These are phyloP conservation scores for Botryotinia calthae DNA, from an alignment of 2,329 filamentous ascomycete species.

Conservation along the genomic window DNA sequence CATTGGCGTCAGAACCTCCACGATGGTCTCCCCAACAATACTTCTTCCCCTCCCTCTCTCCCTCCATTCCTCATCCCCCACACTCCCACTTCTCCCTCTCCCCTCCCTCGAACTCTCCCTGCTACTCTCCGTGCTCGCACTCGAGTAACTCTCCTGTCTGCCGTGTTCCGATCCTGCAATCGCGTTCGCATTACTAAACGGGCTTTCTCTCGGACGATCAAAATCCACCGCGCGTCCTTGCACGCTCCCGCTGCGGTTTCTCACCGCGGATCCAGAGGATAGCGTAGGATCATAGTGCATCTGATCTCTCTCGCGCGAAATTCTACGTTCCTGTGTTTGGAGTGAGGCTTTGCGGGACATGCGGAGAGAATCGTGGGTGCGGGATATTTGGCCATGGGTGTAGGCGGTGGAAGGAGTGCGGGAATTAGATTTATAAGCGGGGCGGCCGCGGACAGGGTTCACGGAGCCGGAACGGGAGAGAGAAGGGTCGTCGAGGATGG, in stretches of 20 bases:
- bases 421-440: neutral
- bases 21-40: neutral
- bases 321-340: neutral
- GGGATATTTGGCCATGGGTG: neutral
- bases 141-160: neutral
- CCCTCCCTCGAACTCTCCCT: neutral
- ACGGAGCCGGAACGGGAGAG: neutral
- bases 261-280: neutral
- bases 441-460: neutral
- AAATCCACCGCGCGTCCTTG: conserved; percentile 14
- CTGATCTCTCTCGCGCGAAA: neutral
- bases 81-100: neutral
- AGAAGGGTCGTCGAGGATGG: neutral
- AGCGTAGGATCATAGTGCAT: conserved; percentile 15
- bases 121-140: neutral
- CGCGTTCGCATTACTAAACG: conserved; percentile 1
- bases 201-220: conserved; percentile 10
- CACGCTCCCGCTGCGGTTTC: neutral
- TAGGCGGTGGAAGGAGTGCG: neutral
- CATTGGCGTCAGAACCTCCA: neutral
- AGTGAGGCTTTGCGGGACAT: neutral
- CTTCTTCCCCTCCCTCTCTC: neutral
- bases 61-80: neutral
- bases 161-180: neutral
- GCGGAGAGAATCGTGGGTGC: conserved; percentile 14